These are phyloP conservation scores for Lachnellula hyalina DNA, from an alignment of 2,329 filamentous ascomycete genomes.

Conservation along the genomic window DNA sequence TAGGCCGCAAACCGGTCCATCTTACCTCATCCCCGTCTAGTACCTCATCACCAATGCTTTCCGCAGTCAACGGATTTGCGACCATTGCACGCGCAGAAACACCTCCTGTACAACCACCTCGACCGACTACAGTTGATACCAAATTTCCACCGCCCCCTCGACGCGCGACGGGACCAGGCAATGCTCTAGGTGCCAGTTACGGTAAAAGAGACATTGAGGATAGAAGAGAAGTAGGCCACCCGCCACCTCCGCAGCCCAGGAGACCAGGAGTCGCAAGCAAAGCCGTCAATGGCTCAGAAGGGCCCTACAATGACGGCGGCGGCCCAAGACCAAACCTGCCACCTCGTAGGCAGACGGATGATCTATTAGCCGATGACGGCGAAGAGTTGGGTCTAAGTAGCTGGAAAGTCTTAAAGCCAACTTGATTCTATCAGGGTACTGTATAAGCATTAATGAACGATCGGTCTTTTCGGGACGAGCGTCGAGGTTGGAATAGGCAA, in stretches of 20 bases:
- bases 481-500: not conserved
- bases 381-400: slow-evolving; percentile 17
- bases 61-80: slow-evolving; percentile 12
- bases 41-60: slow-evolving; percentile 17
- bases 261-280: slow-evolving; percentile 13
- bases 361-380: slow-evolving; percentile 25
- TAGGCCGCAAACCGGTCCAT: slow-evolving; percentile 31
- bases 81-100: slow-evolving; percentile 8
- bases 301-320: slow-evolving; percentile 12
- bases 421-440: not conserved
- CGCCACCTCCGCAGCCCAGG: slow-evolving; percentile 24
- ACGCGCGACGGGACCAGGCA: slow-evolving; percentile 12
- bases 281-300: not conserved
- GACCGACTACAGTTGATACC: slow-evolving; percentile 9
- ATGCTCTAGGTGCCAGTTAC: not conserved
- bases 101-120: slow-evolving; percentile 8
- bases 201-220: no score
- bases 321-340: slow-evolving; percentile 24
- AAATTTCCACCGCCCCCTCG: slow-evolving; percentile 23
- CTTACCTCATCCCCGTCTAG: slow-evolving; percentile 22
- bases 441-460: no score
- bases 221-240: slow-evolving; percentile 6
- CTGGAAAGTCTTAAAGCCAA: slow-evolving; percentile 29
- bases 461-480: not conserved
- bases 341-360: slow-evolving; percentile 21